These are phyloP conservation scores for Capsella rubella DNA, from an alignment of 441 rosid genomes.

Conservation along the genomic window DNA sequence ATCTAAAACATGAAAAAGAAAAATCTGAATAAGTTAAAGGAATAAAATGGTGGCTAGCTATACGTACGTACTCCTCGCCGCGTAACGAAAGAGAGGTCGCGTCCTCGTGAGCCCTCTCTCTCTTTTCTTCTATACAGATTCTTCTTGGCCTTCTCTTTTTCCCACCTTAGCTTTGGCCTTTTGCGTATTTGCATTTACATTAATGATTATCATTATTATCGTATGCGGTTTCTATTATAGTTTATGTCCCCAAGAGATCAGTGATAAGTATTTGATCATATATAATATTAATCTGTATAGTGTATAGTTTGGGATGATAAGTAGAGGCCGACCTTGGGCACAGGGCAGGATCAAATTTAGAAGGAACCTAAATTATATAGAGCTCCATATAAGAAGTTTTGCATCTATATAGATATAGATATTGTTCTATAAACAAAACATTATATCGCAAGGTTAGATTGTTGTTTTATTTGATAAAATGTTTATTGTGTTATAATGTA, in stretches of 20 bases:
- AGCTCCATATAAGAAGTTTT: background rate
- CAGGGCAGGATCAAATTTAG: background rate
- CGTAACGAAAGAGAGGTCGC: constrained; percentile 38
- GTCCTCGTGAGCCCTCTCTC: constrained; percentile 32
- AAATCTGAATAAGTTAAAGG: constrained; percentile 22
- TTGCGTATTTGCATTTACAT: constrained; percentile 3
- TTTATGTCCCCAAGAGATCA: background rate
- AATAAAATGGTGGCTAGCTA: constrained; percentile 10
- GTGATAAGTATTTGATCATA: constrained; percentile 5
- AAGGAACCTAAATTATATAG: background rate
- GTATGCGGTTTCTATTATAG: background rate
- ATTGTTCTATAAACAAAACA: background rate
- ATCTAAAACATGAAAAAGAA: constrained; percentile 8
- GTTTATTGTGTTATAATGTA: no score
- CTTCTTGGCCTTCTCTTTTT: constrained; percentile 20
- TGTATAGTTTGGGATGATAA: background rate
- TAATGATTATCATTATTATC: background rate
- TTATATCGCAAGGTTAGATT: background rate
- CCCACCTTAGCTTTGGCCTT: constrained; percentile 9
- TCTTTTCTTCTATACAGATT: constrained; percentile 22
- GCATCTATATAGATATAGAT: background rate
- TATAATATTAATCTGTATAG: background rate
- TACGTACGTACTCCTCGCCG: constrained; percentile 36
- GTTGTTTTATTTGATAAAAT: no score
- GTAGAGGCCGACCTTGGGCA: background rate